Evolutionary conservation across 2,329 filamentous ascomycete genomes (phyloP).

Genomic region (Hypoxylon sp.): DNA sequence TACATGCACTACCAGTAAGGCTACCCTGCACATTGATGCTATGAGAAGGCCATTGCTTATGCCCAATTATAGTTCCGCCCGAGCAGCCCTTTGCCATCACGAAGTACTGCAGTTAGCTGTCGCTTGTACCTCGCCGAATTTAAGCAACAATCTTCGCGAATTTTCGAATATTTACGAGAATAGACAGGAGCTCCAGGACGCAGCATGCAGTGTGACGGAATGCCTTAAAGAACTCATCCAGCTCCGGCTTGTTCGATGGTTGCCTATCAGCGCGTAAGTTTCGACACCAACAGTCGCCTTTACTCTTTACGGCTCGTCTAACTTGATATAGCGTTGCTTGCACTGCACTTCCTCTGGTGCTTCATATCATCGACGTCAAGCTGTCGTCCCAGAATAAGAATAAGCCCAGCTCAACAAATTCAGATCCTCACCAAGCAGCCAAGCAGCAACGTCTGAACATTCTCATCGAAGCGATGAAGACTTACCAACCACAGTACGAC

Average conservation of each 20-base stretch:
- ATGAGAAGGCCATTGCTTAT: conserved; percentile 25
- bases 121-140: conserved; percentile 55
- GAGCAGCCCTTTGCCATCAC: conserved; percentile 63
- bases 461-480: conserved; percentile 63
- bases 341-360: conserved; percentile 56
- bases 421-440: conserved; percentile 55
- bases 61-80: conserved; percentile 56
- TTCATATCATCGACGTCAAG: conserved; percentile 59
- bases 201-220: conserved; percentile 61
- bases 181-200: conserved; percentile 61
- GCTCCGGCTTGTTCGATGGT: conserved; percentile 61
- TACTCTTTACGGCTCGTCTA: neutral
- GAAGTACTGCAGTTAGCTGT: conserved; percentile 63
- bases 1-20: conserved; percentile 68
- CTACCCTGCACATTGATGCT: neutral
- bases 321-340: conserved; percentile 52
- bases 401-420: conserved; percentile 39
- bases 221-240: conserved; percentile 64
- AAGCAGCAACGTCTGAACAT: conserved; percentile 63
- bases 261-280: conserved; percentile 64
- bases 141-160: conserved; percentile 53
- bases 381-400: conserved; percentile 52
- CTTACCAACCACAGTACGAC: conserved; percentile 63
- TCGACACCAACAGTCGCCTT: neutral
- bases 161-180: conserved; percentile 59